phyloP scores from a whole-genome alignment of 176 grass and related monocot genomes.

The Eremochloa ophiuroides region DNA sequence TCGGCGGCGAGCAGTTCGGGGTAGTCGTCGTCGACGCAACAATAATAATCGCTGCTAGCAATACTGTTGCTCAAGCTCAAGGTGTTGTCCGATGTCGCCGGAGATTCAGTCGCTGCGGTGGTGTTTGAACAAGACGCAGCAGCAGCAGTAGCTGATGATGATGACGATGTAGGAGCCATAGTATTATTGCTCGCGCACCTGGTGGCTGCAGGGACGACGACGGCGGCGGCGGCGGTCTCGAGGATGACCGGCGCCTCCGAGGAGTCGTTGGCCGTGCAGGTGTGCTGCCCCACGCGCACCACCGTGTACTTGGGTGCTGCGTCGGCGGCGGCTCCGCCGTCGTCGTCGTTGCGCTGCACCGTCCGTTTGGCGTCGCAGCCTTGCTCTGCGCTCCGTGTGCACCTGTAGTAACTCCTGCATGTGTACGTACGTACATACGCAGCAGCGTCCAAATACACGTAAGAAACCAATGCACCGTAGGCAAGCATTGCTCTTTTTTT shows the following conservation, averaged over 20 bases:
- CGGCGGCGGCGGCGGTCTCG: conserved; percentile 18
- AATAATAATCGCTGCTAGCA: neutral
- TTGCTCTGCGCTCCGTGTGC: conserved; percentile 42
- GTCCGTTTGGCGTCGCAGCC: too few species aligned
- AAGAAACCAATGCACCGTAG: too few species aligned
- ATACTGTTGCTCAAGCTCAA: neutral
- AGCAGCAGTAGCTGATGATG: too few species aligned
- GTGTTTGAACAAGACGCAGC: neutral
- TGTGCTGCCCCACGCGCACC: conserved; percentile 15
- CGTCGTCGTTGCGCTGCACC: conserved; percentile 34
- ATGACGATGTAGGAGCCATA: too few species aligned
- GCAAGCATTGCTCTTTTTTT: too few species aligned
- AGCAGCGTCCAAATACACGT: too few species aligned
- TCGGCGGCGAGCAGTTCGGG: neutral
- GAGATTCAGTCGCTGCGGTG: neutral
- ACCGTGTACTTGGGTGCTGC: conserved; percentile 2
- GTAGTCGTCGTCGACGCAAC: neutral
- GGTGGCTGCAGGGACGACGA: too few species aligned
- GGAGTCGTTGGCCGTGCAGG: conserved; percentile 17
- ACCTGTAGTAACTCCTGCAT: conserved; percentile 57
- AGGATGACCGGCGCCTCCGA: conserved; percentile 26
- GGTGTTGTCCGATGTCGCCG: conserved; percentile 1
- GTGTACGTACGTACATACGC: too few species aligned
- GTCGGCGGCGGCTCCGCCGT: too few species aligned
- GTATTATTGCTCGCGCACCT: too few species aligned